Percentiles rank a stretch among this genome's conserved stretches.
Conservation (phyloP, 371 early-diverging fungal genomes). For the Rhizopus microsporus region DNA sequence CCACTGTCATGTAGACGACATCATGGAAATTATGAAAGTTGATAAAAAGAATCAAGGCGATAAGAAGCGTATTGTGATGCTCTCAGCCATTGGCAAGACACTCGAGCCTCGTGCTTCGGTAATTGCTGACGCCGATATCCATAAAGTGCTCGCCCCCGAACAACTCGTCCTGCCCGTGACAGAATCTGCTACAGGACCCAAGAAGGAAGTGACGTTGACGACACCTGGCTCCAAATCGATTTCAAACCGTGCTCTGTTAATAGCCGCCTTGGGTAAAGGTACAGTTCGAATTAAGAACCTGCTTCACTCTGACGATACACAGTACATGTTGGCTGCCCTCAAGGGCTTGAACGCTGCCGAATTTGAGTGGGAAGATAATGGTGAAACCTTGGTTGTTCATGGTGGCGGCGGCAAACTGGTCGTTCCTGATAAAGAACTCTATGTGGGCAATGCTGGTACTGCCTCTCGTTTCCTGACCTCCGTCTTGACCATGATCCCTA, state of each 20-base stretch:
- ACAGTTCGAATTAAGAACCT: constrained; percentile 83
- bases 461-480: constrained; percentile 96
- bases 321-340: constrained; percentile 94
- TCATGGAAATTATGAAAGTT: constrained; percentile 90
- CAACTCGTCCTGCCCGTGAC: constrained; percentile 72
- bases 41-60: constrained; percentile 97
- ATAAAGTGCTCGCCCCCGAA: constrained; percentile 79
- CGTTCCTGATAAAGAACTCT: constrained; percentile 82
- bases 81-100: constrained; percentile 83
- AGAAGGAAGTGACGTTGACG: constrained; percentile 58
- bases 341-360: constrained; percentile 83
- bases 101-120: constrained; percentile 80
- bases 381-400: constrained; percentile 83
- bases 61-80: constrained; percentile 91
- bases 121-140: constrained; percentile 83
- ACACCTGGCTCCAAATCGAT: constrained; percentile 97
- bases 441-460: constrained; percentile 97
- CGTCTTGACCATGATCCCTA: constrained; percentile 76
- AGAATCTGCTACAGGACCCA: constrained; percentile 45
- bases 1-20: constrained; percentile 73
- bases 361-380: constrained; percentile 92
- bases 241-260: constrained; percentile 92
- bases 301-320: constrained; percentile 96
- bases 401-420: constrained; percentile 79
- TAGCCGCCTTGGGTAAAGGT: constrained; percentile 91